These are phyloP conservation scores for Proliferodiscus dingleyae DNA, from an alignment of 2,329 filamentous ascomycete genomes.

Conservation along the genomic window DNA sequence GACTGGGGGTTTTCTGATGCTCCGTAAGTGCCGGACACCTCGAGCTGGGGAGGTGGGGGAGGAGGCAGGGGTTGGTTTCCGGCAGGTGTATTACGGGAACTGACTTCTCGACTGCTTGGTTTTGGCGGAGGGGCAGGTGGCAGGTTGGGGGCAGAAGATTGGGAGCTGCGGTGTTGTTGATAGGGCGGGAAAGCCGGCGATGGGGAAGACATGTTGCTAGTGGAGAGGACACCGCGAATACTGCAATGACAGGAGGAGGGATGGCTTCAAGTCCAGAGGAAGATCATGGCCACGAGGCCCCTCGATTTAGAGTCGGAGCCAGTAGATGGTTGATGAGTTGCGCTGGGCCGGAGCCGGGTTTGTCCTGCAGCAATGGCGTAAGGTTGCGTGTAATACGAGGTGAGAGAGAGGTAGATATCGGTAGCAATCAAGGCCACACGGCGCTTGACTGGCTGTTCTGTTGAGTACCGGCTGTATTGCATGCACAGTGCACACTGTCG, in stretches of 20 bases:
- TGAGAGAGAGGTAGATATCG: too few relatives aligned
- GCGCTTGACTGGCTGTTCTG: too few relatives aligned
- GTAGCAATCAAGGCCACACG: too few relatives aligned
- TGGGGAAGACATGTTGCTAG: conserved; percentile 18
- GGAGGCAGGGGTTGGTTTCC: conserved; percentile 32
- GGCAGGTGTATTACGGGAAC: conserved; percentile 60
- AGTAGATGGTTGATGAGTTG: too few relatives aligned
- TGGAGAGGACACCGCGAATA: background rate
- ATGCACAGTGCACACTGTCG: too few relatives aligned
- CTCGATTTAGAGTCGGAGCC: too few relatives aligned
- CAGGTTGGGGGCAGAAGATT: conserved; percentile 43
- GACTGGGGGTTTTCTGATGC: conserved; percentile 16
- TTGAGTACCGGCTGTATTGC: too few relatives aligned
- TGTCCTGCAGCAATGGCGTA: too few relatives aligned
- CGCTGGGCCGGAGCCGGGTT: too few relatives aligned
- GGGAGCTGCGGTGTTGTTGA: conserved; percentile 25
- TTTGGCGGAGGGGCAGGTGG: conserved; percentile 71
- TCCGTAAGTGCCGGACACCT: conserved; percentile 18
- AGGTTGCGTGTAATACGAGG: too few relatives aligned
- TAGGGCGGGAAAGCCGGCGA: conserved; percentile 23
- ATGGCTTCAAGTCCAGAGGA: background rate
- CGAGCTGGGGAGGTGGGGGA: conserved; percentile 22
- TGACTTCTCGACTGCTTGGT: conserved; percentile 63
- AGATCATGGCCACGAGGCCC: too few relatives aligned
- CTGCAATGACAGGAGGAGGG: background rate